A percentile compares a stretch with the other conserved stretches of the same genome.
Conservation (phyloP, 2,329 filamentous ascomycete genomes). For the Trichoderma lentiforme region DNA sequence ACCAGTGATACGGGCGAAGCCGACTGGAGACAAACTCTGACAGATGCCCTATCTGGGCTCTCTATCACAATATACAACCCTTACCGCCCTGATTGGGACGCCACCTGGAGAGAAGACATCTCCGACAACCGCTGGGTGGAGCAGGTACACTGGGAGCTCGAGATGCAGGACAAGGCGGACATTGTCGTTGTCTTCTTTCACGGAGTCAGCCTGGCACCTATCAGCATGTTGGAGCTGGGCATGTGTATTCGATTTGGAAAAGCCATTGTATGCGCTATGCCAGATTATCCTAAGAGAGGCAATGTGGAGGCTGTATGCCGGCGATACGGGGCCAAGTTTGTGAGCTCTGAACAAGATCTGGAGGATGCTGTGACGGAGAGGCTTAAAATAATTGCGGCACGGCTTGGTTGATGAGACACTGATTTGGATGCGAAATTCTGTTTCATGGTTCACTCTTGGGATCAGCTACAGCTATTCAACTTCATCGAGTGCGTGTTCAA, state of each 20-base stretch:
- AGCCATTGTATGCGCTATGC: slow-evolving; percentile 51
- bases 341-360: slow-evolving; percentile 42
- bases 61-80: slow-evolving; percentile 58
- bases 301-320: slow-evolving; percentile 59
- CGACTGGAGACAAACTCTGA: slow-evolving; percentile 52
- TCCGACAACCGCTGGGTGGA: slow-evolving; percentile 44
- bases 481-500: not conserved
- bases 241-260: slow-evolving; percentile 45
- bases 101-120: slow-evolving; percentile 49
- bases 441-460: not conserved
- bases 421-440: not conserved
- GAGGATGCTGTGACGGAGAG: slow-evolving; percentile 33
- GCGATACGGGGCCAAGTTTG: slow-evolving; percentile 43
- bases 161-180: slow-evolving; percentile 50
- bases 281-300: slow-evolving; percentile 54
- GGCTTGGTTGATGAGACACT: not conserved
- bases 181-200: slow-evolving; percentile 58
- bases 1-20: slow-evolving; percentile 42
- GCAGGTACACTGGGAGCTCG: slow-evolving; percentile 62
- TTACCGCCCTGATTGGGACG: slow-evolving; percentile 54
- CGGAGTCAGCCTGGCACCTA: slow-evolving; percentile 48
- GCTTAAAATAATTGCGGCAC: not conserved
- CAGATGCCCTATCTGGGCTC: slow-evolving; percentile 37
- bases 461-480: not conserved
- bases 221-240: slow-evolving; percentile 60